Base-by-base conservation (phyloP, 2,329 filamentous ascomycete species). In the Bipolaris cookei region DNA sequence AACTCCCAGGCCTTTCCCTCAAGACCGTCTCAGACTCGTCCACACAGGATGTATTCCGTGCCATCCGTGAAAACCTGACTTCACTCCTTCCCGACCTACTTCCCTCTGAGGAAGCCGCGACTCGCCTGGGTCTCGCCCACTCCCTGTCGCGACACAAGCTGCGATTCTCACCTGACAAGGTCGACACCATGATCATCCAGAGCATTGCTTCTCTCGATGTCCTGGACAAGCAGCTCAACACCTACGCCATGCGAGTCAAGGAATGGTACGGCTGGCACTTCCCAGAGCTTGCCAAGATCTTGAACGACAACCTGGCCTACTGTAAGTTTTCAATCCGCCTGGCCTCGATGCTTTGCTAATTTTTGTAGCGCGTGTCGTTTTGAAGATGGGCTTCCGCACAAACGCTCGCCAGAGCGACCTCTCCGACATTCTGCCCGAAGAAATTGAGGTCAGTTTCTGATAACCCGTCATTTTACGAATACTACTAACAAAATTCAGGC, bases 191-290 rank as follows among this genome's bases (percentile, higher is more conserved):
- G 95, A 97, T 99, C 74, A 93, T 99, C 56, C 95, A 99, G 81
- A 93, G 93, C 55, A 95, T 99, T 75, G 70, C 86, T 34, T 68
- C 97, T 49, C 84, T 99, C 44, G 95, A 99, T 76, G 95, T 99
- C 65, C 83, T 99, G 61, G 95, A 99, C 83, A 99, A 99, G 84
- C 95, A 99, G 80, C 84, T 99, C 64, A 99, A 99, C 83, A 95
- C 91, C 69, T 98, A 97, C 76, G 94, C 95, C 64, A 99, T 99
- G 95, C 86, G 95, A 78, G 92, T 97, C 61, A 98, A 98, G 87
- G 95, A 99, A 80, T 99, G 95, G 95, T 99, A 99, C 77, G 95
- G 95, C 72, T 99, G 95, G 95, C 95, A 98, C 80, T 99, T 98
- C 83, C 95, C 95, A 38, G 95, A 99, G 82, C 88, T 99, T 85